phyloP scores from a whole-genome alignment of 176 grass and related monocot species.

The Carex scoparia region DNA sequence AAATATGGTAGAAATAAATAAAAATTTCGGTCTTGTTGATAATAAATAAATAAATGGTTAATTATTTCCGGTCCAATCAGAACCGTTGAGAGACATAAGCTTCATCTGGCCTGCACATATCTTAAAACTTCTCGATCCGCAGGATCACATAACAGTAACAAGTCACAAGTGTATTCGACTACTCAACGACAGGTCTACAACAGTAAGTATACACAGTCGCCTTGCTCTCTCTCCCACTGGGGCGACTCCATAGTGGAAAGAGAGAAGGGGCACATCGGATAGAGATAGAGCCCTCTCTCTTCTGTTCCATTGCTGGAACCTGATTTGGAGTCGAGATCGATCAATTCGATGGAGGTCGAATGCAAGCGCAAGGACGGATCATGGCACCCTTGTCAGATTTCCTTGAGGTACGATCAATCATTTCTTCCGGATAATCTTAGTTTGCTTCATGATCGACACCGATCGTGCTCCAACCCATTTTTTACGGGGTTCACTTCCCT shows the following conservation, averaged over 20 bases:
- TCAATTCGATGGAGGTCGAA: conserved; percentile 33
- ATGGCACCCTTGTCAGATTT: conserved; percentile 35
- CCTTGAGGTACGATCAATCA: conserved; percentile 29
- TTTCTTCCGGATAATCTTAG: background rate
- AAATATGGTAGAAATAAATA: too few relatives aligned
- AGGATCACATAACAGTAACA: background rate
- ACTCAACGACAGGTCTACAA: background rate
- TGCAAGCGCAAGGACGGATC: conserved; percentile 35
- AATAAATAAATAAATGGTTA: background rate
- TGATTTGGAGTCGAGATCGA: conserved; percentile 13
- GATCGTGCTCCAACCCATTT: background rate
- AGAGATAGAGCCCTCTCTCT: background rate
- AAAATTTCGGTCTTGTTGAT: too few relatives aligned
- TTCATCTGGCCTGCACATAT: background rate
- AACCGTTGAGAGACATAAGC: background rate
- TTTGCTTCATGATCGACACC: background rate
- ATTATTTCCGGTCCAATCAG: background rate
- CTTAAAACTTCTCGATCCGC: background rate
- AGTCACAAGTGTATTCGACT: background rate
- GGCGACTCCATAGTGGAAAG: conserved; percentile 1
- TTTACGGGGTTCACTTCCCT: background rate
- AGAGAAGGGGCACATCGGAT: background rate
- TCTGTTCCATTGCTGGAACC: background rate
- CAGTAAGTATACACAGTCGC: background rate
- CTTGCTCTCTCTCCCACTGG: background rate